Conservation (phyloP, 2,329 filamentous ascomycete species). For the Annulohypoxylon truncatum region DNA sequence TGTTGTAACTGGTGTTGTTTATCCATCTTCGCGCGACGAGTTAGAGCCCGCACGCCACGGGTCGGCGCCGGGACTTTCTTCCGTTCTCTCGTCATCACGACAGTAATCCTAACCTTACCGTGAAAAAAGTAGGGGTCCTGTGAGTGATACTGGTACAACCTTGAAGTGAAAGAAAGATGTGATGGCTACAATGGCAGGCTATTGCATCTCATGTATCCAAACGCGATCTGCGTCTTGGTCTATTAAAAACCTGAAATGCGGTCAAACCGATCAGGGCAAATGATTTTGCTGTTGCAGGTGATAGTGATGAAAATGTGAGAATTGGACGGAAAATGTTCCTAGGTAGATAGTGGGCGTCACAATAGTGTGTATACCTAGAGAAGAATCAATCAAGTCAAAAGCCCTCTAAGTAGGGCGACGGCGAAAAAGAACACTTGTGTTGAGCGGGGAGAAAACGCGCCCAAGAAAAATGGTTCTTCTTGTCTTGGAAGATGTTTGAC, state of each 20-base stretch:
- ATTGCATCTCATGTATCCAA: conserved; percentile 42
- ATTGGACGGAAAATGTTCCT: conserved; percentile 8
- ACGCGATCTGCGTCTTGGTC: conserved; percentile 41
- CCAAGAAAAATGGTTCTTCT: conserved; percentile 17
- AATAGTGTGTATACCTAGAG: conserved; percentile 21
- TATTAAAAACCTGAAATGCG: conserved; percentile 32
- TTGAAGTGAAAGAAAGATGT: conserved; percentile 23
- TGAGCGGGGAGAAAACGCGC: conserved; percentile 21
- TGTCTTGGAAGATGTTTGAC: conserved; percentile 14
- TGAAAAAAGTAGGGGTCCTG: conserved; percentile 42
- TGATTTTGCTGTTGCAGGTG: conserved; percentile 28
- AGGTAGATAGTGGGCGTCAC: conserved; percentile 30
- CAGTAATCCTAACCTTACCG: conserved; percentile 50
- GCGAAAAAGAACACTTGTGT: conserved; percentile 28
- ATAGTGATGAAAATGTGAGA: background rate
- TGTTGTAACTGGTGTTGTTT: conserved; percentile 42
- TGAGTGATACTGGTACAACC: conserved; percentile 37
- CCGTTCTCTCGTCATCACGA: conserved; percentile 50
- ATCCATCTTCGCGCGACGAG: conserved; percentile 47
- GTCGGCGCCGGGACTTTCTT: conserved; percentile 49
- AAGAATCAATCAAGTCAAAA: conserved; percentile 29
- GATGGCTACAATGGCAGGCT: conserved; percentile 44
- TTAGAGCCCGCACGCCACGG: conserved; percentile 43
- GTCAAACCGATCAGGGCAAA: conserved; percentile 35
- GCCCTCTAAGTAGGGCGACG: conserved; percentile 20